A percentile compares a stretch with the other conserved stretches of the same genome.
Conservation (phyloP, 345 rosid species). For the Chamaenerion angustifolium region DNA sequence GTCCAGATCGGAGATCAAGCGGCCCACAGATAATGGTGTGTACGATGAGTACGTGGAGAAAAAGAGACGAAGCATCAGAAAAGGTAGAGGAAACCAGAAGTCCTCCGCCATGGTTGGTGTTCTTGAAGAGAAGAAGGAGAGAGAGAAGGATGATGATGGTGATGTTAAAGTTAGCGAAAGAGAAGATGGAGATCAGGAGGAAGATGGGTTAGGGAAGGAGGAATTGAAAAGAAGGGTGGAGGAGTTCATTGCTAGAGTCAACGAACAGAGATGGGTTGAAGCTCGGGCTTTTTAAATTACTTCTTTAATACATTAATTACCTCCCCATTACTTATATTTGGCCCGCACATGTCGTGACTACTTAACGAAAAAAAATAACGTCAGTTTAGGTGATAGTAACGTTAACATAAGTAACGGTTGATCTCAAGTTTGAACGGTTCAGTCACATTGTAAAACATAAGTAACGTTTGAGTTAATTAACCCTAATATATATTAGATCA, state of each 20-base stretch:
- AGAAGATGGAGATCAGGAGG: constrained; percentile 11
- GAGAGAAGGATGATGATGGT: constrained; percentile 4
- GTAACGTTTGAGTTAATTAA: no score
- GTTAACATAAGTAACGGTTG: no score
- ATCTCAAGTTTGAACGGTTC: no score
- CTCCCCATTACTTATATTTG: no score
- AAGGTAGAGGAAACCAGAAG: no score
- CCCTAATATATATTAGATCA: no score
- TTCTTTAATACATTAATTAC: no score
- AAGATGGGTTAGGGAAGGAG: constrained; percentile 22
- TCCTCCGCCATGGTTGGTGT: background rate
- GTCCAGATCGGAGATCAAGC: background rate
- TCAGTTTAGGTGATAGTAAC: no score
- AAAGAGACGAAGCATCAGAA: constrained; percentile 7
- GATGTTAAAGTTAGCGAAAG: background rate
- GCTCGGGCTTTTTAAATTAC: constrained; percentile 9
- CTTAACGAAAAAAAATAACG: no score
- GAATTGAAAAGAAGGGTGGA: constrained; percentile 42
- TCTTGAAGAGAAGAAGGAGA: constrained; percentile 6
- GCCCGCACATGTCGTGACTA: no score
- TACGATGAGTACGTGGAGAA: constrained; percentile 36
- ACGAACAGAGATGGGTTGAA: constrained; percentile 46
- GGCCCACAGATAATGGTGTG: constrained; percentile 8
- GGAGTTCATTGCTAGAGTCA: constrained; percentile 59
- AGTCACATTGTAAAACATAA: no score